Percentiles rank a stretch among this genome's conserved stretches.
Evolutionary conservation across 768 basidiomycete genomes (phyloP).

Genomic region (Paxillus ammoniavirescens): DNA sequence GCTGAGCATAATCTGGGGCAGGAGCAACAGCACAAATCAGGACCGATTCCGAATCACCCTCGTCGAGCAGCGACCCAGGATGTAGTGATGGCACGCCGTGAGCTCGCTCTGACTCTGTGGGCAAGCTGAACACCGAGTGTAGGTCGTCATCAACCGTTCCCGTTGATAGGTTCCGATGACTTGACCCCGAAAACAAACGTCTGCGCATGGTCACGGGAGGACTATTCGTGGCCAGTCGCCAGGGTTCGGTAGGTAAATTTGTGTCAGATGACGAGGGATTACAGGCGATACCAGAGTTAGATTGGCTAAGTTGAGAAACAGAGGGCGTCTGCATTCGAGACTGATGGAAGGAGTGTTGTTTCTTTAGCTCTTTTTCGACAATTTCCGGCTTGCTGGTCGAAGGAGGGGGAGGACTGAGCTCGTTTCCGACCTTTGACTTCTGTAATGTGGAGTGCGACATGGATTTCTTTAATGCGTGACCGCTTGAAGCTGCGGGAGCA

Average conservation of each 20-base stretch:
- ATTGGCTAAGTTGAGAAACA: constrained; percentile 35
- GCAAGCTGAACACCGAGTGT: constrained; percentile 53
- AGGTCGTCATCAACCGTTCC: constrained; percentile 52
- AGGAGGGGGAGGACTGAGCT: constrained; percentile 28
- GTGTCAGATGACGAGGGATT: constrained; percentile 8
- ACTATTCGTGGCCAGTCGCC: constrained; percentile 1
- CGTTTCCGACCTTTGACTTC: constrained; percentile 18
- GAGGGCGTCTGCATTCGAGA: constrained; percentile 54
- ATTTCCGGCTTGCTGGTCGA: constrained; percentile 19
- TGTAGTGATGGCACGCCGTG: constrained; percentile 17
- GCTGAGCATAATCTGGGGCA: constrained; percentile 51
- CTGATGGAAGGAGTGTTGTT: constrained; percentile 66
- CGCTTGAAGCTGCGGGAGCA: constrained; percentile 26
- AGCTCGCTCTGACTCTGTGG: constrained; percentile 40
- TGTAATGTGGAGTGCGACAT: constrained; percentile 56
- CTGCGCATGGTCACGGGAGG: constrained; percentile 36
- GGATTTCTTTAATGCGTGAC: constrained; percentile 44
- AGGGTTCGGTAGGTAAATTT: constrained; percentile 3
- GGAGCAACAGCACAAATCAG: constrained; percentile 35
- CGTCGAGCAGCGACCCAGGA: constrained; percentile 49
- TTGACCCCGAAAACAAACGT: constrained; percentile 65
- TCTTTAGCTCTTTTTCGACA: constrained; percentile 39
- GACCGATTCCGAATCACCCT: constrained; percentile 34
- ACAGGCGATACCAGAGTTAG: constrained; percentile 15
- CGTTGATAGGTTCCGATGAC: constrained; percentile 50